Conservation (phyloP, 2,329 filamentous ascomycete genomes). For the Aureobasidium sp. region DNA sequence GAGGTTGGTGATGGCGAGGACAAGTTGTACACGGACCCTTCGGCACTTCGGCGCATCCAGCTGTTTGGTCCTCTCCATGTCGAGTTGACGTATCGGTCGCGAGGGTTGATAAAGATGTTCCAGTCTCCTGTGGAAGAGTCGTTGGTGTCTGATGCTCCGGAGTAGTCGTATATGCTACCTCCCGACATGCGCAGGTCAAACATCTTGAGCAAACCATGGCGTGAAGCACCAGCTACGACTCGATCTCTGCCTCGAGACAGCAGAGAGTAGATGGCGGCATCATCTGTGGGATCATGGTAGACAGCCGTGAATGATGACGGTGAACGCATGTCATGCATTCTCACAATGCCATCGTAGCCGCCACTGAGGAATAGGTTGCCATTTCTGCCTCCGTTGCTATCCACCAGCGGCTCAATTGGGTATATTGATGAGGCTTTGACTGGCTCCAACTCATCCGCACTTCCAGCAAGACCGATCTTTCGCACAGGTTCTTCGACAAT, state of each 20-base stretch:
- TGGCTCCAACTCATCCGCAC: not conserved
- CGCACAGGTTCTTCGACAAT: slow-evolving; percentile 31
- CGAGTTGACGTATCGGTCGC: slow-evolving; percentile 16
- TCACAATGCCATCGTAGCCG: slow-evolving; percentile 48
- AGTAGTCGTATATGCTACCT: slow-evolving; percentile 30
- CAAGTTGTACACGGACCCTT: slow-evolving; percentile 40
- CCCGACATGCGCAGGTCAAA: slow-evolving; percentile 51
- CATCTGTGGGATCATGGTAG: slow-evolving; percentile 48
- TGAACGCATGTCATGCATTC: slow-evolving; percentile 53
- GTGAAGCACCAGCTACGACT: slow-evolving; percentile 48
- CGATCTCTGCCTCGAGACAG: slow-evolving; percentile 47
- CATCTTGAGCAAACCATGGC: slow-evolving; percentile 51
- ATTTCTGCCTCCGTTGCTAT: slow-evolving; percentile 21
- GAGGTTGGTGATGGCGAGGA: slow-evolving; percentile 37
- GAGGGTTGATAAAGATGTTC: slow-evolving; percentile 39
- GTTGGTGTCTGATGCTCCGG: slow-evolving; percentile 17
- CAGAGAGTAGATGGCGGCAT: slow-evolving; percentile 50
- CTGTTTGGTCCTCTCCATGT: slow-evolving; percentile 19
- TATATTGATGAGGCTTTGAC: slow-evolving; percentile 35
- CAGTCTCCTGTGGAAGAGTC: slow-evolving; percentile 23
- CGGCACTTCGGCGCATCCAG: slow-evolving; percentile 20
- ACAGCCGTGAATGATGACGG: slow-evolving; percentile 33
- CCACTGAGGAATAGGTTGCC: slow-evolving; percentile 51
- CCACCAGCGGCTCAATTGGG: slow-evolving; percentile 25
- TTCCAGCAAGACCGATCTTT: slow-evolving; percentile 29